Conservation (phyloP, 495 filamentous ascomycete genomes). For the Halenospora varia region DNA sequence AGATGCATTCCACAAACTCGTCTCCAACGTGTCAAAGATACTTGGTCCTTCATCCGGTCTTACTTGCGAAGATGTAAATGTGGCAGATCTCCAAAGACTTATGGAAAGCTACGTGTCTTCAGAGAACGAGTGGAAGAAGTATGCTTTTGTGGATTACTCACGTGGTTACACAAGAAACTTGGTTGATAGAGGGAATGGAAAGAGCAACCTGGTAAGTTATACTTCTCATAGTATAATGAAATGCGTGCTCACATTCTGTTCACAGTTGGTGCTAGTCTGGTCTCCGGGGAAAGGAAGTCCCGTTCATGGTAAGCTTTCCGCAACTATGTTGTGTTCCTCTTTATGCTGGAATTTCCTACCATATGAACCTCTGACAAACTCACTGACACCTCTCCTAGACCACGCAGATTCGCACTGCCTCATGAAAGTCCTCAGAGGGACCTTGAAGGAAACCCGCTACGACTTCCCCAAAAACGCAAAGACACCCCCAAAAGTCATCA, state of each 20-base stretch:
- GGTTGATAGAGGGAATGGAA: constrained; percentile 87
- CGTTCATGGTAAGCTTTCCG: no score
- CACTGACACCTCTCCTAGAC: no score
- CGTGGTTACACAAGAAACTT: constrained; percentile 81
- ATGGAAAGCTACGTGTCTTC: constrained; percentile 71
- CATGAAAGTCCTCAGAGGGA: constrained; percentile 69
- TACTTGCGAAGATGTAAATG: constrained; percentile 73
- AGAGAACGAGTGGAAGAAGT: constrained; percentile 65
- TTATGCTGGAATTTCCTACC: no score
- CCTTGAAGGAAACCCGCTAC: constrained; percentile 77
- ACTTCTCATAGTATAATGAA: background rate
- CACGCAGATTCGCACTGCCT: constrained; percentile 78
- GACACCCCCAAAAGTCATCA: constrained; percentile 5
- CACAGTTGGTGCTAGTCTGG: constrained; percentile 85
- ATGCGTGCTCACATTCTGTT: background rate
- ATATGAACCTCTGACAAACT: no score
- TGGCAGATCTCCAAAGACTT: constrained; percentile 56
- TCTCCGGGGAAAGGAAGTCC: constrained; percentile 77
- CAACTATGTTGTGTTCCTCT: no score
- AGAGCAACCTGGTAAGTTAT: constrained; percentile 73
- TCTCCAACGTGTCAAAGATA: constrained; percentile 62
- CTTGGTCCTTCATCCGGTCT: constrained; percentile 78
- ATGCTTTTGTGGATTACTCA: constrained; percentile 60
- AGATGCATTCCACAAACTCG: constrained; percentile 65
- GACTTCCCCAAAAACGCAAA: constrained; percentile 47